Evolutionary conservation across 805 yeast genomes (phyloP).

Genomic region (Pichia deserticola): DNA sequence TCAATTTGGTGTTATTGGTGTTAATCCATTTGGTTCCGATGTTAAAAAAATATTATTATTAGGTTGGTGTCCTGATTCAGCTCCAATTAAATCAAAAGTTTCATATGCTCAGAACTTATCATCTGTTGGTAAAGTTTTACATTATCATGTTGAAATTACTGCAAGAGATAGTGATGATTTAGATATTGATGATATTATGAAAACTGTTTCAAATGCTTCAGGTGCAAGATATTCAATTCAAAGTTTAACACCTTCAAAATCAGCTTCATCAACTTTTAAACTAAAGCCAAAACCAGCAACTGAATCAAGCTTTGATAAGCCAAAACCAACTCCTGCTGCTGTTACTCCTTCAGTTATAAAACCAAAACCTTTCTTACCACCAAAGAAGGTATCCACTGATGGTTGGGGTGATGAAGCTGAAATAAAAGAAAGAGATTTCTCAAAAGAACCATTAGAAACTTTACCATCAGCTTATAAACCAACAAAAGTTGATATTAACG

Average conservation of each 20-base stretch:
- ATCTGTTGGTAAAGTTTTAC: constrained; percentile 63
- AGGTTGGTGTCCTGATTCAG: constrained; percentile 98
- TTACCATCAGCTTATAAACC: constrained; percentile 61
- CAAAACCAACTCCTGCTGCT: constrained; percentile 8
- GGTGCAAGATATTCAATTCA: constrained; percentile 90
- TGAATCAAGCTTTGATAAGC: constrained; percentile 15
- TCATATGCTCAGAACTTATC: constrained; percentile 75
- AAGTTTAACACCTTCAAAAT: constrained; percentile 17
- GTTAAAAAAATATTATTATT: constrained; percentile 75
- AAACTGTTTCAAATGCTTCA: constrained; percentile 80
- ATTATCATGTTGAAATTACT: constrained; percentile 93
- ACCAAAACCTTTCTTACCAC: constrained; percentile 14
- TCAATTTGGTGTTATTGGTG: constrained; percentile 85
- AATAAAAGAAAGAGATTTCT: constrained; percentile 46
- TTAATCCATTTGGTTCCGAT: constrained; percentile 86
- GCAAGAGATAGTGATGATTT: constrained; percentile 94
- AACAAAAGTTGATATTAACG: constrained; percentile 52
- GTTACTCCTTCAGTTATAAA: constrained; percentile 13
- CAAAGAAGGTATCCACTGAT: constrained; percentile 29
- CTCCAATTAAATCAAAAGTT: constrained; percentile 69
- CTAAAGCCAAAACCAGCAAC: constrained; percentile 23
- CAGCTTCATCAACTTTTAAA: constrained; percentile 25
- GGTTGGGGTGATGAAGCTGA: constrained; percentile 71
- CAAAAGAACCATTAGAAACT: constrained; percentile 40
- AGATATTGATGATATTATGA: constrained; percentile 65